Base-by-base conservation (phyloP, 2,329 filamentous ascomycete species). In the Clonostachys rhizophaga region DNA sequence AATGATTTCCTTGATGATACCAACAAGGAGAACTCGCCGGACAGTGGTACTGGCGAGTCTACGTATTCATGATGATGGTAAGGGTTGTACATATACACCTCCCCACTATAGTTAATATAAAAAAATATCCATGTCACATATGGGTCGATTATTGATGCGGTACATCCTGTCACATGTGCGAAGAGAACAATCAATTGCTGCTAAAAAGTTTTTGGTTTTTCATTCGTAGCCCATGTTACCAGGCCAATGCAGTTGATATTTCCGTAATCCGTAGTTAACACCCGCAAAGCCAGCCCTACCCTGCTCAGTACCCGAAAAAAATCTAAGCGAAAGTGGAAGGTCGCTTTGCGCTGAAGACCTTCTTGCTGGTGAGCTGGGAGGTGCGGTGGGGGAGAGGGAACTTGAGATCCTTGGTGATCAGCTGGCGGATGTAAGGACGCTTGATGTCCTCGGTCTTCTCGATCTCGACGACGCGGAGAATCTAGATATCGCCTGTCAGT, bases 351-450 rank as follows among this genome's bases (percentile, higher is more conserved):
- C 87, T 83, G 81, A 95, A 99, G 72, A 97, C 70, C 84, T 95
- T 95, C 82, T 87, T 88, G 80, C 79, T 84, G 71, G 74, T 75
- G 74, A 81, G 80, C 79, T 91, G 91, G 79, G 86, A 81, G 68
- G 91, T 77, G 68, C 95, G 94, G 84, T 99, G 94, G 71, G 94
- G 94, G 62, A 99, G 89, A 72, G 94, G 94, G 89, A 99, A 99
- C 76, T 87, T 89, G 75, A 99, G 89, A 75, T 84, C 72, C 87
- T 97, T 97, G 76, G 81, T 78, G 71, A 95, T 77, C 73, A 99
- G 89, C 81, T 99, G 94, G 84, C 91, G 95, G 83, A 99, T 95
- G 86, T 99, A 99, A 60, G 94, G 92, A 74, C 94, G 90, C 82
- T 92, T 94, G 81, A 99, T 79, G 70, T 94, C 90, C 61, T 91